Conservation (phyloP, 495 filamentous ascomycete species). For the Hypomontagnella submonticulosa region DNA sequence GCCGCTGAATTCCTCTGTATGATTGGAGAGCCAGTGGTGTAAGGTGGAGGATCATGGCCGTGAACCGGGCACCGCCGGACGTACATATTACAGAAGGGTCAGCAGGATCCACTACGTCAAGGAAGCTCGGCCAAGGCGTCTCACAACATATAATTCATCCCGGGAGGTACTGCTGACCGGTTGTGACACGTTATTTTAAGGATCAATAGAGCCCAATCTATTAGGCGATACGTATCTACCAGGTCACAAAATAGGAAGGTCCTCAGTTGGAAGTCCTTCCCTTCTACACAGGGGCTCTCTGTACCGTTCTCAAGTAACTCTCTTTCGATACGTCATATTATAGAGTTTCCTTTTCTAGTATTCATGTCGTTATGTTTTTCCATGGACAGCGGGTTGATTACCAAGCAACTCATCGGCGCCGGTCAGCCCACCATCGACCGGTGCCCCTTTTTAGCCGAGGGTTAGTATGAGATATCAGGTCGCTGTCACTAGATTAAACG, state of each 20-base stretch:
- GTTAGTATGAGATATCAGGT: too few relatives aligned
- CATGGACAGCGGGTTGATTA: not conserved
- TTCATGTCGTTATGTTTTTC: constrained; percentile 8
- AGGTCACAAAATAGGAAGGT: constrained; percentile 15
- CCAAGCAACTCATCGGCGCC: not conserved
- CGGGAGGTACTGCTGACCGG: constrained; percentile 2
- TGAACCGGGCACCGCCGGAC: too few relatives aligned
- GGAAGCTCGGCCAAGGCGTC: constrained; percentile 19
- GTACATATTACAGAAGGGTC: constrained; percentile 15
- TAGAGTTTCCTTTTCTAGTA: constrained; percentile 12
- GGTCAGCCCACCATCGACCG: too few relatives aligned
- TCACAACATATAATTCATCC: constrained; percentile 9
- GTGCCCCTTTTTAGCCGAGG: too few relatives aligned
- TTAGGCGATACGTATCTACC: constrained; percentile 1
- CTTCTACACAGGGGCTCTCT: not conserved
- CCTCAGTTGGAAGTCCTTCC: not conserved
- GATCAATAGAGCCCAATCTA: constrained; percentile 1
- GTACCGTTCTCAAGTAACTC: not conserved
- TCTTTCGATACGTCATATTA: constrained; percentile 1
- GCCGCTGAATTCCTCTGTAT: too few relatives aligned
- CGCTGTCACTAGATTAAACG: too few relatives aligned
- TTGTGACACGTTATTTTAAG: constrained; percentile 23
- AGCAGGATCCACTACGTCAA: constrained; percentile 28
- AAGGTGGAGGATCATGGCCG: too few relatives aligned
- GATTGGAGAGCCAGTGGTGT: too few relatives aligned